Percentiles rank a stretch among this genome's conserved stretches.
Evolutionary conservation across 257 asterid species (phyloP).

Genomic region (Datura wrightii): DNA sequence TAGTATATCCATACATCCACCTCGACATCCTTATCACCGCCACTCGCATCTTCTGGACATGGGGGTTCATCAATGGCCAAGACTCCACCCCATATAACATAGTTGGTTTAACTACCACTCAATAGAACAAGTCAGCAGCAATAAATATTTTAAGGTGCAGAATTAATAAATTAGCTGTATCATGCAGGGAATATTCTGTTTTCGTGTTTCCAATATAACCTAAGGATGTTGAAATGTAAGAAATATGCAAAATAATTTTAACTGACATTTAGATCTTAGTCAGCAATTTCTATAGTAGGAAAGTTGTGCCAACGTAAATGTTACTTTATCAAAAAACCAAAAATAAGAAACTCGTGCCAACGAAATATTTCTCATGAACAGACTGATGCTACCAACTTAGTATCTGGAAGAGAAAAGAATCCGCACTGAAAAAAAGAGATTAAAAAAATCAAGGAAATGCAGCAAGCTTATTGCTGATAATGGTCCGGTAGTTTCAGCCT

Average conservation of each 20-base stretch:
- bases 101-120: too few species aligned
- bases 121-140: neutral
- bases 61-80: too few species aligned
- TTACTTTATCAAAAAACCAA: too few species aligned
- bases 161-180: neutral
- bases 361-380: slow-evolving; percentile 5
- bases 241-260: slow-evolving; percentile 12
- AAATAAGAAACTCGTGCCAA: neutral
- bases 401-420: neutral
- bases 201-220: neutral
- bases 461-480: neutral
- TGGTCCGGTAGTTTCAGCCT: neutral
- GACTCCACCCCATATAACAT: too few species aligned
- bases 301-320: neutral
- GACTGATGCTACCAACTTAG: slow-evolving; percentile 7
- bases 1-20: too few species aligned
- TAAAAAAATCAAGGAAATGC: neutral
- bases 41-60: too few species aligned
- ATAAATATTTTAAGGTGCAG: neutral
- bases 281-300: neutral
- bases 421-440: neutral
- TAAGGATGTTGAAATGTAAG: neutral
- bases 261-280: neutral
- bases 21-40: too few species aligned
- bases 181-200: slow-evolving; percentile 6